phyloP scores from a whole-genome alignment of 2,329 filamentous ascomycete species.

The Cladosporium sp. region DNA sequence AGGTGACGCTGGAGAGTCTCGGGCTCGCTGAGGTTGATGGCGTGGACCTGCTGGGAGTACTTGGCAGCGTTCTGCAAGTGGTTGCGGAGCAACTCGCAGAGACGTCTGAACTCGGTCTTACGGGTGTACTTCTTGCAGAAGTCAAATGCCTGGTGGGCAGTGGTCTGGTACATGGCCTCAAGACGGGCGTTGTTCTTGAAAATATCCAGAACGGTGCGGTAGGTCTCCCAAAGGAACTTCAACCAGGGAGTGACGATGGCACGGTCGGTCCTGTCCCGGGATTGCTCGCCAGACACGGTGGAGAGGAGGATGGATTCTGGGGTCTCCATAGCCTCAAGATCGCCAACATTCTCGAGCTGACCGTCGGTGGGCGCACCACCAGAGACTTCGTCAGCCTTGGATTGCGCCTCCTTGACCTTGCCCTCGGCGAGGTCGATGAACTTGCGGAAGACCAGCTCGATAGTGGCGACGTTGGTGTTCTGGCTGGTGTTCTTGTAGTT shows the following conservation, averaged over 20 bases:
- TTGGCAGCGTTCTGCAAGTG: conserved; percentile 99
- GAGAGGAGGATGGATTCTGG: conserved; percentile 97
- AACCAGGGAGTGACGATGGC: conserved; percentile 98
- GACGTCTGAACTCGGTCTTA: conserved; percentile 98
- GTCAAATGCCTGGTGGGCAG: conserved; percentile 95
- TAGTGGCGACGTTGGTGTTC: conserved; percentile 97
- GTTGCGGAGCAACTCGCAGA: conserved; percentile 96
- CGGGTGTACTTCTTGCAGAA: conserved; percentile 97
- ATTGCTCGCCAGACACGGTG: conserved; percentile 96
- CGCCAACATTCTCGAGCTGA: conserved; percentile 74
- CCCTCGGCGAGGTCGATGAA: conserved; percentile 96
- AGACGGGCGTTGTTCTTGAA: conserved; percentile 98
- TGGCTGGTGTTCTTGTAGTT: conserved; percentile 99
- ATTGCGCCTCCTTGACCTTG: conserved; percentile 93
- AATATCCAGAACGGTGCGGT: conserved; percentile 96
- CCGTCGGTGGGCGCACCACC: conserved; percentile 71
- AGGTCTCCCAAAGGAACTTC: conserved; percentile 99
- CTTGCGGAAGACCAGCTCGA: conserved; percentile 94
- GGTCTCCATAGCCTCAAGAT: conserved; percentile 94
- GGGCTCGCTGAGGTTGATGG: conserved; percentile 96
- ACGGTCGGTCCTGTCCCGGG: conserved; percentile 91
- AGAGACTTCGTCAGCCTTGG: conserved; percentile 93
- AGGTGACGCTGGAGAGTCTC: conserved; percentile 96
- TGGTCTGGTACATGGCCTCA: conserved; percentile 97
- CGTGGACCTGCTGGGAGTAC: conserved; percentile 98